Conservation (phyloP, 257 asterid species). For the Ophiorrhiza pumila region DNA sequence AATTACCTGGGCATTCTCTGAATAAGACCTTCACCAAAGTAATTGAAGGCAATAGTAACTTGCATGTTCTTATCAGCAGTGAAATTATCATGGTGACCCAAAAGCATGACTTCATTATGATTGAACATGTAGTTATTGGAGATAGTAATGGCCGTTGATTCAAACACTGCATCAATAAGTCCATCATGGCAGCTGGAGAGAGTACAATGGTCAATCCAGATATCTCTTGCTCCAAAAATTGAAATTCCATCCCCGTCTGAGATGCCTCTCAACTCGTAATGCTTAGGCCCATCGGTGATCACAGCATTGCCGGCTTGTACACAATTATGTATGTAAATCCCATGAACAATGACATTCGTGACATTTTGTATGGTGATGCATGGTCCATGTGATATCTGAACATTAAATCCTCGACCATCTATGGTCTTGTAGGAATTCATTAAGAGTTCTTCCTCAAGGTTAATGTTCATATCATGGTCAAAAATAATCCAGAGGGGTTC, state of each 20-base stretch:
- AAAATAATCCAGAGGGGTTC: constrained; percentile 77
- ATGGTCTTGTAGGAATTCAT: constrained; percentile 74
- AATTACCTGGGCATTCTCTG: constrained; percentile 67
- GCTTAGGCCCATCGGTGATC: constrained; percentile 45
- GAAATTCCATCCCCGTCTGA: constrained; percentile 76
- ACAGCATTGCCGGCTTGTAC: constrained; percentile 53
- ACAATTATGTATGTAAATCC: constrained; percentile 57
- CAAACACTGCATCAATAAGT: constrained; percentile 53
- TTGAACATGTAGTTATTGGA: constrained; percentile 64
- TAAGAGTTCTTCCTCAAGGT: constrained; percentile 45
- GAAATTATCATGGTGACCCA: constrained; percentile 65
- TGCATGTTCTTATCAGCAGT: constrained; percentile 55
- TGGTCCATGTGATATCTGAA: constrained; percentile 59
- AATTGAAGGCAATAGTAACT: constrained; percentile 68
- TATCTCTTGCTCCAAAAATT: constrained; percentile 46
- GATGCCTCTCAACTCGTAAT: constrained; percentile 46
- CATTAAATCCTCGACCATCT: constrained; percentile 56
- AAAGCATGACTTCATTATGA: constrained; percentile 71
- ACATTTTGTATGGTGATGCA: constrained; percentile 58
- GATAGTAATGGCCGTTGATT: constrained; percentile 55
- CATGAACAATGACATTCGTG: constrained; percentile 55
- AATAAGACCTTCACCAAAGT: constrained; percentile 62
- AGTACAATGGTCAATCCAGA: constrained; percentile 78
- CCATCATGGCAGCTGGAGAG: constrained; percentile 56
- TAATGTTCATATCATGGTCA: constrained; percentile 49